phyloP scores from a whole-genome alignment of 2,329 filamentous ascomycete genomes.

The Penicillium sp. region DNA sequence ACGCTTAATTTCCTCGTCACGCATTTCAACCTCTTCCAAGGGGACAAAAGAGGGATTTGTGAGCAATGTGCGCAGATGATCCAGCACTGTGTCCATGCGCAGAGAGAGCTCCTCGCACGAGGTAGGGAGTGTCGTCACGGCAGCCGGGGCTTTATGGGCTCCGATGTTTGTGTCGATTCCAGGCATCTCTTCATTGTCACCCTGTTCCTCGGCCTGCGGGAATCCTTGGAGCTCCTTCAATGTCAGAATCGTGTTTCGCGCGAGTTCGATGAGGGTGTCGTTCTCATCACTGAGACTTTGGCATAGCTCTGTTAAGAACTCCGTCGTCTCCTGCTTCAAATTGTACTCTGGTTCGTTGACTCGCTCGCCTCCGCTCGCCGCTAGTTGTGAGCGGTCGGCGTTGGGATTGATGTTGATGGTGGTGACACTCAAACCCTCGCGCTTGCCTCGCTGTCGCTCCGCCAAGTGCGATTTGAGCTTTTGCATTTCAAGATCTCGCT shows the following conservation, averaged over 20 bases:
- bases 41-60: slow-evolving; percentile 96
- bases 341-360: slow-evolving; percentile 57
- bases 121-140: slow-evolving; percentile 47
- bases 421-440: slow-evolving; percentile 48
- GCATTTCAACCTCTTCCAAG: slow-evolving; percentile 85
- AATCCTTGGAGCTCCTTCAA: slow-evolving; percentile 58
- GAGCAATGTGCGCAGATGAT: slow-evolving; percentile 74
- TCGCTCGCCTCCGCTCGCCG: slow-evolving; percentile 35
- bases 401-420: slow-evolving; percentile 45
- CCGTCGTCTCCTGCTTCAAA: slow-evolving; percentile 79
- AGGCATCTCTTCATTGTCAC: slow-evolving; percentile 32
- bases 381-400: slow-evolving; percentile 30
- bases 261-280: slow-evolving; percentile 67
- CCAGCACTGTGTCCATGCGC: slow-evolving; percentile 71
- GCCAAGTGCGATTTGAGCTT: slow-evolving; percentile 79
- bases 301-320: slow-evolving; percentile 79
- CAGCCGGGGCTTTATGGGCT: slow-evolving; percentile 20
- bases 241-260: slow-evolving; percentile 64
- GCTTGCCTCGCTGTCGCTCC: slow-evolving; percentile 57
- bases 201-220: slow-evolving; percentile 20
- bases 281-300: slow-evolving; percentile 87
- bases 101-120: slow-evolving; percentile 62
- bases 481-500: slow-evolving; percentile 83
- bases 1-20: slow-evolving; percentile 82
- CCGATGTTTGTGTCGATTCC: slow-evolving; percentile 21